These are phyloP conservation scores for Debaryomyces coudertii DNA, from an alignment of 1,139 yeast species.

Conservation along the genomic window DNA sequence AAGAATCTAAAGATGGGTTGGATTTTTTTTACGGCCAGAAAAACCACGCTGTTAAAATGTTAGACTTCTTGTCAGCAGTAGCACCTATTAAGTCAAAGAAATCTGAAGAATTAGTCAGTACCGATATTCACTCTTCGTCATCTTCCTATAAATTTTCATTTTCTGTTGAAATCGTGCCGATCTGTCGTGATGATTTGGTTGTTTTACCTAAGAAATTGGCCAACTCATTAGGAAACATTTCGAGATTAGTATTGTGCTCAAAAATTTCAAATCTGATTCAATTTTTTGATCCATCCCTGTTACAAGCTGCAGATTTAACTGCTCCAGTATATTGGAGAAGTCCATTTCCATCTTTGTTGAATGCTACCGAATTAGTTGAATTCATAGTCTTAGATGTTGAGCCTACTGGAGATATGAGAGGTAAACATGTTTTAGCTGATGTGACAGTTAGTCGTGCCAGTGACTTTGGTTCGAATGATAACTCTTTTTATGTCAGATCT, in stretches of 20 bases:
- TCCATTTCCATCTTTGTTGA: slow-evolving; percentile 82
- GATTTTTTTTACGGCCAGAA: slow-evolving; percentile 90
- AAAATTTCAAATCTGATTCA: slow-evolving; percentile 81
- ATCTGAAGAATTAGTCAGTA: slow-evolving; percentile 89
- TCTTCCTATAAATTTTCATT: slow-evolving; percentile 87
- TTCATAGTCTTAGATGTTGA: slow-evolving; percentile 92
- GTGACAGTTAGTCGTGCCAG: slow-evolving; percentile 83
- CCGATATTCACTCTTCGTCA: slow-evolving; percentile 89
- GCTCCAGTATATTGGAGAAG: slow-evolving; percentile 83
- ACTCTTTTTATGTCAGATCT: slow-evolving; percentile 77
- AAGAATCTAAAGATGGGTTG: slow-evolving; percentile 91
- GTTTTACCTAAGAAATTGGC: slow-evolving; percentile 87
- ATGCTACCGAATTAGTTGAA: slow-evolving; percentile 77
- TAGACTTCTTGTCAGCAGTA: slow-evolving; percentile 84
- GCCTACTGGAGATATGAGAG: slow-evolving; percentile 82
- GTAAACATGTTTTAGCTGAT: slow-evolving; percentile 87
- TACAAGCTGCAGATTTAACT: slow-evolving; percentile 78
- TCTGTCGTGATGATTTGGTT: slow-evolving; percentile 95
- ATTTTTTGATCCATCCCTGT: slow-evolving; percentile 80
- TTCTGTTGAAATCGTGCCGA: slow-evolving; percentile 95
- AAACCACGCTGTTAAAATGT: slow-evolving; percentile 91
- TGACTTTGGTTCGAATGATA: slow-evolving; percentile 85
- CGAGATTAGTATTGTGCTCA: slow-evolving; percentile 83
- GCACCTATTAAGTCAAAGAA: slow-evolving; percentile 86
- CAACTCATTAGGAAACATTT: slow-evolving; percentile 78